Evolutionary conservation across 352 stramenopile species (phyloP).

Genomic region (Phytophthora capsici): DNA sequence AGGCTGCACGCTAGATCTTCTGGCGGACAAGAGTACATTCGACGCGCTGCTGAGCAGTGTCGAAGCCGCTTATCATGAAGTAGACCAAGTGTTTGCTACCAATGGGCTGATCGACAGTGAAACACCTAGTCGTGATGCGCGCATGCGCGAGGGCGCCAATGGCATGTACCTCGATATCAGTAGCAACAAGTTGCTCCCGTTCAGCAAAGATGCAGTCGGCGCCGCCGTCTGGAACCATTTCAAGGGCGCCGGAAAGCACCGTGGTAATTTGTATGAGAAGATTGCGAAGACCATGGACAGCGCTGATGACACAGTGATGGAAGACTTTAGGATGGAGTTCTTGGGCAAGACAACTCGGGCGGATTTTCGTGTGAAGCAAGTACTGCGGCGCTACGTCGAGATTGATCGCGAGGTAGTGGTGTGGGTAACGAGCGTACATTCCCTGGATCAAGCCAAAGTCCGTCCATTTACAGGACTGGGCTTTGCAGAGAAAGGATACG

Average conservation of each 20-base stretch:
- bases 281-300: constrained; percentile 17
- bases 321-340: constrained; percentile 59
- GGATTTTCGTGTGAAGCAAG: constrained; percentile 59
- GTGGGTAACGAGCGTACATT: constrained; percentile 30
- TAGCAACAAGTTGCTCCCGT: constrained; percentile 43
- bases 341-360: constrained; percentile 48
- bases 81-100: constrained; percentile 33
- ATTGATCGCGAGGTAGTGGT: constrained; percentile 24
- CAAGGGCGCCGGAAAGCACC: constrained; percentile 27
- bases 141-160: constrained; percentile 27
- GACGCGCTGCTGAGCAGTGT: constrained; percentile 31
- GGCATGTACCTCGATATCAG: constrained; percentile 43
- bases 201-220: constrained; percentile 18
- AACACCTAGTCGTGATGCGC: constrained; percentile 15
- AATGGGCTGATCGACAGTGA: constrained; percentile 34
- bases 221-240: constrained; percentile 38
- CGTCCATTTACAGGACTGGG: constrained; percentile 25
- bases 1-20: constrained; percentile 13
- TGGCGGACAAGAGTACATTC: constrained; percentile 35
- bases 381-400: constrained; percentile 39
- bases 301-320: constrained; percentile 51
- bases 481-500: constrained; percentile 37
- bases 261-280: constrained; percentile 28
- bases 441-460: constrained; percentile 24
- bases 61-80: constrained; percentile 36